These are phyloP conservation scores for Coemansia sp. DNA, from an alignment of 192 early-diverging fungal genomes.

Conservation along the genomic window DNA sequence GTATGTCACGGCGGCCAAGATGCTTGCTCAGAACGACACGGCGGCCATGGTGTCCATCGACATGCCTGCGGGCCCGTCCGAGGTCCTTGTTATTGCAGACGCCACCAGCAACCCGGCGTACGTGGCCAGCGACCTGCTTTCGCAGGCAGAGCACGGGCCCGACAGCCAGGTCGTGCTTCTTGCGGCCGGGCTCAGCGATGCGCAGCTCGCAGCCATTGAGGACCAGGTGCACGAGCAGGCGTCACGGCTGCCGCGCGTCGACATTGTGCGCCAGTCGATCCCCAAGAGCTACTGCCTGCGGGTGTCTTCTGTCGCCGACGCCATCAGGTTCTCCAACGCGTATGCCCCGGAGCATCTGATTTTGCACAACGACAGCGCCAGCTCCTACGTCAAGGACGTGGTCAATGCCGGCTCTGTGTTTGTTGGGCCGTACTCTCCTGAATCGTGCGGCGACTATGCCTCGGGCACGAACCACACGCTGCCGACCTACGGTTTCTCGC, in stretches of 20 bases:
- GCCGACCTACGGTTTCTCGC: slow-evolving; percentile 97
- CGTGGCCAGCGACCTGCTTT: slow-evolving; percentile 92
- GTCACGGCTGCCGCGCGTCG: slow-evolving; percentile 75
- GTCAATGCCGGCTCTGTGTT: slow-evolving; percentile 95
- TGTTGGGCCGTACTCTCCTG: slow-evolving; percentile 94
- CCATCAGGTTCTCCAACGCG: slow-evolving; percentile 88
- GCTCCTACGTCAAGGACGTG: slow-evolving; percentile 61
- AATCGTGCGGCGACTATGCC: slow-evolving; percentile 98
- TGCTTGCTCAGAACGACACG: slow-evolving; percentile 93
- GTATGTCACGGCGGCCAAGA: slow-evolving; percentile 99
- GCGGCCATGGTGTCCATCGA: slow-evolving; percentile 93
- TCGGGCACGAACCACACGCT: slow-evolving; percentile 99
- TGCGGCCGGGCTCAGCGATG: slow-evolving; percentile 68
- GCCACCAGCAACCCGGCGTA: slow-evolving; percentile 77
- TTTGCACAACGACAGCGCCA: slow-evolving; percentile 80
- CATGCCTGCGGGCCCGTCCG: slow-evolving; percentile 99
- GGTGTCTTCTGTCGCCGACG: slow-evolving; percentile 68
- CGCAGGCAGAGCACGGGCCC: slow-evolving; percentile 95
- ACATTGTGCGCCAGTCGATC: slow-evolving; percentile 85
- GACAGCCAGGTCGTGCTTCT: slow-evolving; percentile 97
- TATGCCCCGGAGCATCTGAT: slow-evolving; percentile 99
- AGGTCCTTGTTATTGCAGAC: slow-evolving; percentile 97
- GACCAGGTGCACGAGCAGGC: slow-evolving; percentile 80
- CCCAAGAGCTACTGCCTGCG: slow-evolving; percentile 78
- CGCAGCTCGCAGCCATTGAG: slow-evolving; percentile 72